These are phyloP conservation scores for Xerocomus minutiporus DNA, from an alignment of 1,284 basidiomycete genomes.

Conservation along the genomic window DNA sequence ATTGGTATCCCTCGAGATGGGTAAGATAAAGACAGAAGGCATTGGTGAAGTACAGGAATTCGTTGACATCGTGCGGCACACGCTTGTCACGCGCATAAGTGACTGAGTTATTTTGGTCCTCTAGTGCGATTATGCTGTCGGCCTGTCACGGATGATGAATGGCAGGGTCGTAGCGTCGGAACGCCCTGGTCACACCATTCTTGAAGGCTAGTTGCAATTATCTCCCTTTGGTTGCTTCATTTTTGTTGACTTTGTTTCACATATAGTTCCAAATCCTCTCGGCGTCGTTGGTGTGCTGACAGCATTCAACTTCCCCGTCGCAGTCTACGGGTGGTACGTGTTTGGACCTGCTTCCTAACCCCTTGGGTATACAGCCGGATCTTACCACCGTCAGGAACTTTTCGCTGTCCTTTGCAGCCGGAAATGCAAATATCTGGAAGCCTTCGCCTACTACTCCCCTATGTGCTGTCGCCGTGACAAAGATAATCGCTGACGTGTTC, in stretches of 20 bases:
- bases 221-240: constrained; percentile 8
- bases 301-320: constrained; percentile 94
- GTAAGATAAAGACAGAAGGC: constrained; percentile 92
- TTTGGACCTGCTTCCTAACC: neutral
- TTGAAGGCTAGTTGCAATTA: constrained; percentile 59
- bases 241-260: constrained; percentile 6
- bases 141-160: constrained; percentile 88
- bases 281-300: constrained; percentile 89
- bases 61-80: constrained; percentile 72
- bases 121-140: constrained; percentile 71
- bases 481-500: constrained; percentile 76
- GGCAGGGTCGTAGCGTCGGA: constrained; percentile 83
- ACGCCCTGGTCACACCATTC: constrained; percentile 83
- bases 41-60: constrained; percentile 93
- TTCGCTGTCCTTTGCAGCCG: constrained; percentile 82
- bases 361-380: constrained; percentile 3
- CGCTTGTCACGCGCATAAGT: constrained; percentile 9
- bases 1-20: constrained; percentile 87
- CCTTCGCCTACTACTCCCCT: constrained; percentile 87
- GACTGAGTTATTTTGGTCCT: constrained; percentile 10
- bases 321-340: constrained; percentile 78
- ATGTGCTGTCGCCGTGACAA: constrained; percentile 83
- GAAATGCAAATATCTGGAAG: constrained; percentile 95
- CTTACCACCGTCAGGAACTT: constrained; percentile 65
- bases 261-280: constrained; percentile 84